A percentile compares a stretch with the other conserved stretches of the same genome.
These are phyloP conservation scores for Tricholoma saponaceum DNA, from an alignment of 768 basidiomycete genomes.

Conservation along the genomic window DNA sequence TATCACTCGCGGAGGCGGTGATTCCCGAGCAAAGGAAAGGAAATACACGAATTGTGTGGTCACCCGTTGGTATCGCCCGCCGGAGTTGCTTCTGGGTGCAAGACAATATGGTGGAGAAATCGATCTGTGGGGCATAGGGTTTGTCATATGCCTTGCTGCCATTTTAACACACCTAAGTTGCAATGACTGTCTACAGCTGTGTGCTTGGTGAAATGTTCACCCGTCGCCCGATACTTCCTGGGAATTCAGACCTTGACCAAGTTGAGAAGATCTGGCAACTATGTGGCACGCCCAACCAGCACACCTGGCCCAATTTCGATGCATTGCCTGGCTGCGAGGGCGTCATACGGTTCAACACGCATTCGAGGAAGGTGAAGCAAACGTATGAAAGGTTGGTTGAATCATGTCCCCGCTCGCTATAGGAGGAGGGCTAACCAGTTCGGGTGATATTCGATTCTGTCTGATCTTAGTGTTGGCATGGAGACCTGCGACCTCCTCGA, in stretches of 20 bases:
- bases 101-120: constrained; percentile 90
- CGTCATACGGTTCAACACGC: constrained; percentile 54
- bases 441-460: background rate
- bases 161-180: background rate
- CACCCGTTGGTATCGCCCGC: constrained; percentile 92
- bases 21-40: constrained; percentile 46
- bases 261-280: constrained; percentile 83
- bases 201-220: constrained; percentile 97
- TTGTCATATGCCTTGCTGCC: constrained; percentile 21
- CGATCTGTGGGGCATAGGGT: constrained; percentile 98
- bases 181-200: constrained; percentile 49
- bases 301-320: constrained; percentile 77
- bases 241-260: constrained; percentile 89
- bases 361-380: constrained; percentile 51
- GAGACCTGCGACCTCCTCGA: constrained; percentile 83
- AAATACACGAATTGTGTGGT: constrained; percentile 96
- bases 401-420: background rate
- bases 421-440: constrained; percentile 7
- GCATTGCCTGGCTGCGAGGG: constrained; percentile 76
- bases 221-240: constrained; percentile 81
- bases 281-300: constrained; percentile 86
- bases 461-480: constrained; percentile 48
- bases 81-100: constrained; percentile 87
- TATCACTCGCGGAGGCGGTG: constrained; percentile 33
- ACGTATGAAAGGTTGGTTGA: constrained; percentile 58